Evolutionary conservation across 805 yeast genomes (phyloP).

Genomic region (Saccharomycopsis fermentans): DNA sequence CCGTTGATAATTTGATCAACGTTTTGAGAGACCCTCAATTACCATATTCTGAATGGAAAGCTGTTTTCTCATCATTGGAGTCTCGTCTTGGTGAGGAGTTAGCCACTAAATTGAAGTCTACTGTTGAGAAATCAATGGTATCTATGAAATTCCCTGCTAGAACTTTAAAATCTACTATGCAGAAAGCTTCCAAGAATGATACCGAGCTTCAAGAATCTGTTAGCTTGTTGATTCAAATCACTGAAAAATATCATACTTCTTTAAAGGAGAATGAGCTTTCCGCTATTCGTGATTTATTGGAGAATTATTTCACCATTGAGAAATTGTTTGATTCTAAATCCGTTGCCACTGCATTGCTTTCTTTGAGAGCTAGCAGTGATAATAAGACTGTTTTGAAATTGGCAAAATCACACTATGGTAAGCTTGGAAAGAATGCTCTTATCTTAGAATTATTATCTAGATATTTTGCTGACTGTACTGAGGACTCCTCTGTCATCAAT

Average conservation of each 20-base stretch:
- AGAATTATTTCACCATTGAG: slow-evolving; percentile 72
- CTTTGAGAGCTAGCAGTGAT: slow-evolving; percentile 72
- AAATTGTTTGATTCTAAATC: slow-evolving; percentile 79
- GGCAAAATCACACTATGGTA: slow-evolving; percentile 77
- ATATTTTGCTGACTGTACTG: slow-evolving; percentile 71
- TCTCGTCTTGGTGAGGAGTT: slow-evolving; percentile 76
- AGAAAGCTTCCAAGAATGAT: slow-evolving; percentile 42
- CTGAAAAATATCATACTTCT: slow-evolving; percentile 63
- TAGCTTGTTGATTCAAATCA: slow-evolving; percentile 66
- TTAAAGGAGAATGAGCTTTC: slow-evolving; percentile 73
- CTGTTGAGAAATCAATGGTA: slow-evolving; percentile 50
- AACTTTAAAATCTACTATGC: slow-evolving; percentile 63
- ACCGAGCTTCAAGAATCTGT: slow-evolving; percentile 49
- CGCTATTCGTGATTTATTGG: slow-evolving; percentile 59
- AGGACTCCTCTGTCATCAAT: slow-evolving; percentile 57
- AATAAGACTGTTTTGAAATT: slow-evolving; percentile 61
- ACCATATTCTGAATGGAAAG: slow-evolving; percentile 90
- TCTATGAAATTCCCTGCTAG: slow-evolving; percentile 77
- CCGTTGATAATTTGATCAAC: slow-evolving; percentile 62
- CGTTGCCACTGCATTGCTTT: slow-evolving; percentile 49
- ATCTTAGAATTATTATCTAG: slow-evolving; percentile 74
- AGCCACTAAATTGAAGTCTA: slow-evolving; percentile 52
- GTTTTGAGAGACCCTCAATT: slow-evolving; percentile 69
- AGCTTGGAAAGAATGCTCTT: slow-evolving; percentile 85
- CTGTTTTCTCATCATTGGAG: slow-evolving; percentile 81